Evolutionary conservation across 192 early-diverging fungal species (phyloP), one percentile per base, ranked within the genome.

Genomic region (Podila epicladia): DNA sequence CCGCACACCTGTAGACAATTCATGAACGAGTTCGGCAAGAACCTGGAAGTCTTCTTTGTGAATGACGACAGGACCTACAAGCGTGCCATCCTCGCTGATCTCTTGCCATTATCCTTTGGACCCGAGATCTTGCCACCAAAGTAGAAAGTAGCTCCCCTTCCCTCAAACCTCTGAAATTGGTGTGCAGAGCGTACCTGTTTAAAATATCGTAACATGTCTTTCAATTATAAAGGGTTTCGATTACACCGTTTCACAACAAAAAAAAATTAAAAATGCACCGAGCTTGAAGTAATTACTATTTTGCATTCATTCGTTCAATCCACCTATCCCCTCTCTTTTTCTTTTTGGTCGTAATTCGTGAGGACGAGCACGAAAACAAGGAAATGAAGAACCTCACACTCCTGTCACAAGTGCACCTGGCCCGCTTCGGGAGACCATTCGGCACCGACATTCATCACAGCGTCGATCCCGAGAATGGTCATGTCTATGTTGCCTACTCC

Each of bases 401-500:
- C 19, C 62, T 80, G 61, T 80, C 77, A n/a, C 77, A 80, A 62
- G 63, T 80, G 35, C 71, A 80, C 29, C 35, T 80, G 60, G 77
- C 77, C 1, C 60, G 77, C 11, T 80, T 80, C 48, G 77, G 77
- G 17, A 53, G 66, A 60, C 77, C 77, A 20, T 62, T 11, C 3
- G 77, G 77, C 38, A 73, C 69, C 35, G 77, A 80, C 67, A 80
- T 80, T 73, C 77, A 80, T 58, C 77, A 80, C 50, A 80, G 77
- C 22, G 77, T 80, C 22, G 90, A 91, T 74, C 83, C 87, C 20
- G 90, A 91, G 58, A 85, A 82, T 5, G 75, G 62, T 1, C 71
- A 83, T 26, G 84, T 87, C 51, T 91, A 88, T 73, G 85, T 84
- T n/a, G 85, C 90, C 32, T 82, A 84, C n/a, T 73, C 72, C 11